Conservation (phyloP, 441 rosid genomes). For the Codiaeum variegatum region DNA sequence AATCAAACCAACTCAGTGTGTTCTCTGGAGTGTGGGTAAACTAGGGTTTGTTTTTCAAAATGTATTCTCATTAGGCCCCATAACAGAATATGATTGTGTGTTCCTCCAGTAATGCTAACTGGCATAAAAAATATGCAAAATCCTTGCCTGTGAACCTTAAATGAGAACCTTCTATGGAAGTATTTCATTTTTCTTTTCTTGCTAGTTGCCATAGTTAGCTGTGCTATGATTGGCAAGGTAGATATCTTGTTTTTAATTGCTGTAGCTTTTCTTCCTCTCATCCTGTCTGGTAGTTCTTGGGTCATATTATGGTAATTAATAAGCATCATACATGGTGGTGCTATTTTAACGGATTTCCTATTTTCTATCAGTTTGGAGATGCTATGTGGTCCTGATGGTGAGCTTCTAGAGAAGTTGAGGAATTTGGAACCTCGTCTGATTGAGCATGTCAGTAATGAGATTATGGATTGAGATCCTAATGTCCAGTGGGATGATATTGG, state of each 20-base stretch:
- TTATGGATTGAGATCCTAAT: slow-evolving; percentile 91
- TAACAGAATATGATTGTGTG: not conserved
- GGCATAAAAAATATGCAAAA: not conserved
- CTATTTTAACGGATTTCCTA: not conserved
- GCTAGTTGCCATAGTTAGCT: not conserved
- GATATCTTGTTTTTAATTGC: not conserved
- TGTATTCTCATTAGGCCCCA: not conserved
- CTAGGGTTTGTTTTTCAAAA: not conserved
- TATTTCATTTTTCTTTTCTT: too few relatives aligned
- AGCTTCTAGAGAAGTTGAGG: slow-evolving; percentile 90
- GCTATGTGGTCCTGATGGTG: slow-evolving; percentile 95
- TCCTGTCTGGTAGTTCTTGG: not conserved
- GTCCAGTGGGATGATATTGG: slow-evolving; percentile 98
- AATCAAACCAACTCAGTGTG: slow-evolving; percentile 11
- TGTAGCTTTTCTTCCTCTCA: not conserved
- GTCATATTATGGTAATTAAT: not conserved
- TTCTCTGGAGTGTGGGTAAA: not conserved
- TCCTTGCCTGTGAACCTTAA: not conserved
- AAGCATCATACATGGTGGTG: not conserved
- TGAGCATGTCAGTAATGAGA: slow-evolving; percentile 95
- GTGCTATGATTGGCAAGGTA: not conserved
- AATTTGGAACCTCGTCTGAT: slow-evolving; percentile 94
- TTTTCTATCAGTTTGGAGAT: slow-evolving; percentile 63
- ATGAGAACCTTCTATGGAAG: not conserved
- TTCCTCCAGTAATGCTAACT: not conserved